Evolutionary conservation across 441 rosid genomes (phyloP), one percentile per base, ranked within the genome.

Genomic region (Populus hybrid): DNA sequence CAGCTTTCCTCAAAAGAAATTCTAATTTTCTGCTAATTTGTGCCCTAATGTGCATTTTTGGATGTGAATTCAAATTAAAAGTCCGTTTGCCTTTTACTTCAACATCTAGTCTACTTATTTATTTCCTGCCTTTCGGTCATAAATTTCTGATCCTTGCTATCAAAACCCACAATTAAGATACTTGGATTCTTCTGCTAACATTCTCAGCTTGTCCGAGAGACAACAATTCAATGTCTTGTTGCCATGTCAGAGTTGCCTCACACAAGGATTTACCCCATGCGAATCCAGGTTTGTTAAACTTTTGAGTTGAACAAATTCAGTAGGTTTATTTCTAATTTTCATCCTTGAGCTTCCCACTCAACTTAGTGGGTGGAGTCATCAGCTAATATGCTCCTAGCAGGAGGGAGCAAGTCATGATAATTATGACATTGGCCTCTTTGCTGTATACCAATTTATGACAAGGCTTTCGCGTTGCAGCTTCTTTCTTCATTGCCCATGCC

Each of bases 221-320:
- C 98, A 3, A 92, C 95, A 38, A 82, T 95, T 76, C 97, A 92
- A 76, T 92, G 98, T 86, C 95, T 94, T 38, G 80, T 80, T 77
- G 91, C 95, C 5, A 75, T 91, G 84, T 85, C 92, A 61, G 85
- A 79, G 81, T 88, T 95, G 83, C 93, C 98, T n/a, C 86, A 88
- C 72, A 64, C 89, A 21, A 91, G 93, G 80, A 85, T 91, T 53
- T 95, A 91, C 84, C 95, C 93, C 71, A 75, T 89, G 86, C 86
- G 92, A 86, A 79, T 78, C 63, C 84, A 90, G 97, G 99, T 92
- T 75, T 76, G 90, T 81, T 74, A 30, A 80, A 57, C 70, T 18
- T 7, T 16, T 2, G 30, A 28, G 65, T 71, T 64, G 26, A 30
- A 34, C 11, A 61, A 8, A 36, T 65, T 38, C 12, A 28, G 10